phyloP scores from a whole-genome alignment of 805 yeast species.

The Nakazawaea pomicola region DNA sequence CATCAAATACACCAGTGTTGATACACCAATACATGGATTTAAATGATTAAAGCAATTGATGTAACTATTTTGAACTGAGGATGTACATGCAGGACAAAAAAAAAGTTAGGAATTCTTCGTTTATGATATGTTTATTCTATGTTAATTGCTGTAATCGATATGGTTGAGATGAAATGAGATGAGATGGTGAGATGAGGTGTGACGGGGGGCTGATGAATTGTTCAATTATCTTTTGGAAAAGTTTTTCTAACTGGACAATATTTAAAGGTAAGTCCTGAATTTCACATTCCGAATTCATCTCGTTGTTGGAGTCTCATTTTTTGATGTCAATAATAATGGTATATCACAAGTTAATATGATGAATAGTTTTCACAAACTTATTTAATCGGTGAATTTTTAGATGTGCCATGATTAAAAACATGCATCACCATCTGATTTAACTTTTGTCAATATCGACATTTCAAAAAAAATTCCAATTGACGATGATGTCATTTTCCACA shows the following conservation, averaged over 20 bases:
- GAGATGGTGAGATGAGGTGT: no score
- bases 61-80: conserved; percentile 48
- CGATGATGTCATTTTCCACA: no score
- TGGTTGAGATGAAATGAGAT: no score
- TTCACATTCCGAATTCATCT: not conserved
- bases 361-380: conserved; percentile 29
- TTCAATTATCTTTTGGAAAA: no score
- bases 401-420: conserved; percentile 81
- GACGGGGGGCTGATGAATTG: no score
- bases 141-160: not conserved
- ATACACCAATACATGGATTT: no score
- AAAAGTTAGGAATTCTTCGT: conserved; percentile 70
- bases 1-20: no score
- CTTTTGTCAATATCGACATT: not conserved
- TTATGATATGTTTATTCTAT: conserved; percentile 53
- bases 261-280: not conserved
- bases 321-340: no score
- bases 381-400: conserved; percentile 49
- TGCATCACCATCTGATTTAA: conserved; percentile 95
- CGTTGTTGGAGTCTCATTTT: no score
- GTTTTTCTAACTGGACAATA: not conserved
- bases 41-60: conserved; percentile 27
- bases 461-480: no score
- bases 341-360: conserved; percentile 22
- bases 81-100: conserved; percentile 72